Percentiles rank a stretch among this genome's conserved stretches.
phyloP scores from a whole-genome alignment of 805 yeast genomes.

The Saccharomycopsis amapae region DNA sequence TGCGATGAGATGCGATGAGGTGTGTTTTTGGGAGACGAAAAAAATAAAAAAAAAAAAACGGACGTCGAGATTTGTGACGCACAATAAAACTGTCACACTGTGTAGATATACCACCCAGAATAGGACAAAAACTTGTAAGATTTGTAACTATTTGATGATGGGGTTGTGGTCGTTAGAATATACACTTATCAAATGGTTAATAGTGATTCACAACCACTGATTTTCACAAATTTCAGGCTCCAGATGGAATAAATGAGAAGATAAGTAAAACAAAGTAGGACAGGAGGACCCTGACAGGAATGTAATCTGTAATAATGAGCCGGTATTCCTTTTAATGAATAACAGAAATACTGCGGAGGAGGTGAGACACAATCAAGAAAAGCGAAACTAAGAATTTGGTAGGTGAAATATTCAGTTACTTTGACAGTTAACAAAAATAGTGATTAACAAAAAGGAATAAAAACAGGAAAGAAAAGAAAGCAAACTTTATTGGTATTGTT shows the following conservation, averaged over 20 bases:
- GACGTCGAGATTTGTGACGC: too few relatives aligned
- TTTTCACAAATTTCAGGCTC: neutral
- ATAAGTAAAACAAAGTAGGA: neutral
- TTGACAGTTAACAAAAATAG: too few relatives aligned
- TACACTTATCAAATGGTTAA: neutral
- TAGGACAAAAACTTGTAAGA: too few relatives aligned
- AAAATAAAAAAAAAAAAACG: too few relatives aligned
- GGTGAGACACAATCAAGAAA: neutral
- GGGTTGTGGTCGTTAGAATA: neutral
- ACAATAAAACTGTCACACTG: too few relatives aligned
- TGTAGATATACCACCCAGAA: too few relatives aligned
- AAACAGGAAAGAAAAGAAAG: neutral
- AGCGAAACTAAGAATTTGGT: neutral
- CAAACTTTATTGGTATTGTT: too few relatives aligned
- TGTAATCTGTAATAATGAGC: neutral
- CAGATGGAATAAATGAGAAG: neutral
- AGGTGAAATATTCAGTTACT: too few relatives aligned
- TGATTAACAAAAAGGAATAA: neutral
- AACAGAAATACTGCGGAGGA: neutral
- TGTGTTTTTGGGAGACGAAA: too few relatives aligned
- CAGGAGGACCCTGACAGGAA: neutral
- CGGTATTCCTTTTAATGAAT: too few relatives aligned
- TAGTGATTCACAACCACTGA: neutral
- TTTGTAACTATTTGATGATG: neutral
- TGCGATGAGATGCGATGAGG: too few relatives aligned